These are phyloP conservation scores for Alternaria metachromatica DNA, from an alignment of 2,329 filamentous ascomycete genomes.

Conservation along the genomic window DNA sequence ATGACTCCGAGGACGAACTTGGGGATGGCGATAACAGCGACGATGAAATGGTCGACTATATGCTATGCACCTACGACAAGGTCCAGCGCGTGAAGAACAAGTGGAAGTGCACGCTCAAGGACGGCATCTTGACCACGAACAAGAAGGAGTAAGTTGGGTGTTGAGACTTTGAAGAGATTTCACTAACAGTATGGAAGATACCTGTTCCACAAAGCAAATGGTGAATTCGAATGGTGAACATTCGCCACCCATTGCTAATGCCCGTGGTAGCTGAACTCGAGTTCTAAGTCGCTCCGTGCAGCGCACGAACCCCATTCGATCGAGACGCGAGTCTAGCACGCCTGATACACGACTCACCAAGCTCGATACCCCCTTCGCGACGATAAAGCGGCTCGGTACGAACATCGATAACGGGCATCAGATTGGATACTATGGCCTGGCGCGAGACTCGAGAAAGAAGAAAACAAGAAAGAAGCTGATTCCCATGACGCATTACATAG, in stretches of 20 bases:
- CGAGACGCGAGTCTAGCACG: conserved; percentile 10
- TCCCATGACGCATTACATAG: neutral
- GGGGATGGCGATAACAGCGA: conserved; percentile 86
- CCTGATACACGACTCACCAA: neutral
- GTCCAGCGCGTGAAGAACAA: conserved; percentile 98
- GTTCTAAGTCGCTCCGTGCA: conserved; percentile 21
- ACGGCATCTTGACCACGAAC: conserved; percentile 91
- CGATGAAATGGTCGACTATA: conserved; percentile 83
- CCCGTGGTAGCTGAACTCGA: conserved; percentile 31
- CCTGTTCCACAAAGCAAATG: conserved; percentile 96
- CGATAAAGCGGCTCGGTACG: neutral
- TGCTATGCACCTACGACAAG: conserved; percentile 99
- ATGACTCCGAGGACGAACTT: conserved; percentile 87
- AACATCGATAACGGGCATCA: neutral
- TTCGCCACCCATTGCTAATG: conserved; percentile 23
- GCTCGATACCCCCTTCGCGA: neutral
- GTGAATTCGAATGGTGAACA: conserved; percentile 92
- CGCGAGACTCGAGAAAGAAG: neutral
- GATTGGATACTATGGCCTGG: conserved; percentile 5
- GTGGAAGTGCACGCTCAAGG: conserved; percentile 96
- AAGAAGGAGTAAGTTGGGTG: conserved; percentile 75
- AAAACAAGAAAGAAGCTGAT: neutral
- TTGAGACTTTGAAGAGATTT: neutral
- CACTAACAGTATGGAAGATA: conserved; percentile 62
- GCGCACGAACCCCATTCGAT: conserved; percentile 8